Evolutionary conservation across 768 basidiomycete species (phyloP).

Genomic region (Suillus hirtellus): DNA sequence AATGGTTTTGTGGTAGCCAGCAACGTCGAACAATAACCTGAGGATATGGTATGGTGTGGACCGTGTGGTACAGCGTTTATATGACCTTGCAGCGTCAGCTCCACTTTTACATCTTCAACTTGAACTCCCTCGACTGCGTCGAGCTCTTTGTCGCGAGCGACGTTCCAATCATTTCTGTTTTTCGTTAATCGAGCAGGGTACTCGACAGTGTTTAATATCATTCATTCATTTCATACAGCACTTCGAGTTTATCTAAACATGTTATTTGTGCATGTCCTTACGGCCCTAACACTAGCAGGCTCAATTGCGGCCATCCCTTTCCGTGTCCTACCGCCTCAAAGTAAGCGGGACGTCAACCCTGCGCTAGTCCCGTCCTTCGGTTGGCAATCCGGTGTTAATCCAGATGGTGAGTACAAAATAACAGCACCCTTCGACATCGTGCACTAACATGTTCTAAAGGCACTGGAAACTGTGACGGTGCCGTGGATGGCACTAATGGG

Average conservation of each 20-base stretch:
- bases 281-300: conserved; percentile 15
- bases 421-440: background rate
- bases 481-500: conserved; percentile 55
- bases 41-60: background rate
- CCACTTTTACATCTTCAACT: background rate
- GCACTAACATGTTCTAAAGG: conserved; percentile 29
- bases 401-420: conserved; percentile 47
- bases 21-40: background rate
- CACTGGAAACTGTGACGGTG: conserved; percentile 72
- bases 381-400: conserved; percentile 55
- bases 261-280: conserved; percentile 16
- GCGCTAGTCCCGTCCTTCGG: conserved; percentile 62
- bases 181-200: conserved; percentile 3
- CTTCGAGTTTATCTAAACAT: conserved; percentile 14
- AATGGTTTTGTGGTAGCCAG: background rate
- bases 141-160: conserved; percentile 11
- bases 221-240: background rate
- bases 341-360: conserved; percentile 50
- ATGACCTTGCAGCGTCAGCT: background rate
- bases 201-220: conserved; percentile 1
- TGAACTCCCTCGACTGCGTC: conserved; percentile 9
- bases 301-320: conserved; percentile 20
- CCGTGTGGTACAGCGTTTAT: no score
- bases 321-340: conserved; percentile 3
- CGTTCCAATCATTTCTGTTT: background rate